phyloP scores from a whole-genome alignment of 83 land plant genomes.

The Thuja plicata region DNA sequence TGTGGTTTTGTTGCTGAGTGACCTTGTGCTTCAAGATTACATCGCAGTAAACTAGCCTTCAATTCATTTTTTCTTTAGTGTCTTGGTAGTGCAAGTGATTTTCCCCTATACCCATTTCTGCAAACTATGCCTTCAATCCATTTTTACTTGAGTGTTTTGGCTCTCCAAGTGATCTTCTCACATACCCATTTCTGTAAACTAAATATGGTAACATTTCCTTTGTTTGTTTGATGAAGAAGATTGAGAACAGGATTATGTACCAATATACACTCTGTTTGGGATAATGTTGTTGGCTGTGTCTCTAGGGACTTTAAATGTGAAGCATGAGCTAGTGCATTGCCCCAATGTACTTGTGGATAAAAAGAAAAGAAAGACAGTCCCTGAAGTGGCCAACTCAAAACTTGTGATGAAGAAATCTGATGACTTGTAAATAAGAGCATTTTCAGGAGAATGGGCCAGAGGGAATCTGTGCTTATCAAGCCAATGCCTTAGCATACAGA shows the following conservation, averaged over 20 bases:
- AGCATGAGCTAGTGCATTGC: slow-evolving; percentile 38
- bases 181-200: too few species aligned
- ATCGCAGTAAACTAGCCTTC: too few species aligned
- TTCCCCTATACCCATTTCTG: too few species aligned
- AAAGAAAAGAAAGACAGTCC: slow-evolving; percentile 49
- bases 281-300: slow-evolving; percentile 27
- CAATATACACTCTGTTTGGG: slow-evolving; percentile 42
- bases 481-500: background rate
- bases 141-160: too few species aligned
- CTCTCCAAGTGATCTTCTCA: too few species aligned
- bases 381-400: slow-evolving; percentile 53
- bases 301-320: slow-evolving; percentile 36
- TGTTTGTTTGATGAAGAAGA: too few species aligned
- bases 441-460: slow-evolving; percentile 34
- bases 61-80: too few species aligned
- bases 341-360: slow-evolving; percentile 46
- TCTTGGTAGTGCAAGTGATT: too few species aligned
- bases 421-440: slow-evolving; percentile 43
- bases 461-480: background rate
- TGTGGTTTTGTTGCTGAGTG: too few species aligned
- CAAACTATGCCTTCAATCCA: too few species aligned
- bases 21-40: too few species aligned
- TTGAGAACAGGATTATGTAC: slow-evolving; percentile 30
- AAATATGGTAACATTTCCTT: too few species aligned
- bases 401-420: slow-evolving; percentile 20